phyloP scores from a whole-genome alignment of 2,329 filamentous ascomycete genomes.

The Endoconidiophora polonica region DNA sequence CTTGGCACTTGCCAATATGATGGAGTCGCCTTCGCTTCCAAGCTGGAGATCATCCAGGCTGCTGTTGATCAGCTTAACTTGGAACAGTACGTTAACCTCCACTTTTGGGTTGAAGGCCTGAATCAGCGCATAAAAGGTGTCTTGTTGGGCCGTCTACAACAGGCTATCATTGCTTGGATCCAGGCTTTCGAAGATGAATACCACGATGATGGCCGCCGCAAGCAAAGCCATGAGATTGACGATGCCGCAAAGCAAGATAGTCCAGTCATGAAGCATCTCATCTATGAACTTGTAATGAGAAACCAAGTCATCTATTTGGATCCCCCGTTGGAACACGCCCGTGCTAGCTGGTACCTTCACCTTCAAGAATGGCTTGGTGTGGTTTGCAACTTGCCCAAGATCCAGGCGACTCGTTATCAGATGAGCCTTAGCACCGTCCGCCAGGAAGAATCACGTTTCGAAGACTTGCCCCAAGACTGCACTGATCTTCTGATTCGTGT shows the following conservation, averaged over 20 bases:
- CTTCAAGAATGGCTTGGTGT: conserved; percentile 87
- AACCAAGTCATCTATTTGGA: conserved; percentile 97
- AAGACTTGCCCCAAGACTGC: conserved; percentile 69
- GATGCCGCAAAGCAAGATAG: conserved; percentile 32
- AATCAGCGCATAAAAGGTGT: conserved; percentile 73
- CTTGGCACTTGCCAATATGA: conserved; percentile 75
- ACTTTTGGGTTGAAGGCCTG: conserved; percentile 74
- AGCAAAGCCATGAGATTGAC: conserved; percentile 26
- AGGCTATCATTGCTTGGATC: conserved; percentile 77
- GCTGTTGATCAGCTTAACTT: conserved; percentile 92
- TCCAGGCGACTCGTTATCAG: conserved; percentile 90
- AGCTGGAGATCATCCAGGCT: conserved; percentile 72
- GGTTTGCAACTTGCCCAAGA: conserved; percentile 80
- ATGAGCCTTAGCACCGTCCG: conserved; percentile 58
- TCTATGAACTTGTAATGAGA: conserved; percentile 91
- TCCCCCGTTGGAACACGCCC: conserved; percentile 77
- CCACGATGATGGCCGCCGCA: conserved; percentile 35
- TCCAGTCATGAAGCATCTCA: conserved; percentile 53
- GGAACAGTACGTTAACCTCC: conserved; percentile 87
- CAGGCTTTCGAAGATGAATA: conserved; percentile 57
- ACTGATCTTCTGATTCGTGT: conserved; percentile 63
- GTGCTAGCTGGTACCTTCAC: conserved; percentile 84
- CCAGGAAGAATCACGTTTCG: conserved; percentile 57
- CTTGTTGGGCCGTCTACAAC: conserved; percentile 64
- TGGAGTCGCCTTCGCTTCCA: conserved; percentile 57